phyloP scores from a whole-genome alignment of 2,329 filamentous ascomycete species.

The Teratosphaeria nubilosa region DNA sequence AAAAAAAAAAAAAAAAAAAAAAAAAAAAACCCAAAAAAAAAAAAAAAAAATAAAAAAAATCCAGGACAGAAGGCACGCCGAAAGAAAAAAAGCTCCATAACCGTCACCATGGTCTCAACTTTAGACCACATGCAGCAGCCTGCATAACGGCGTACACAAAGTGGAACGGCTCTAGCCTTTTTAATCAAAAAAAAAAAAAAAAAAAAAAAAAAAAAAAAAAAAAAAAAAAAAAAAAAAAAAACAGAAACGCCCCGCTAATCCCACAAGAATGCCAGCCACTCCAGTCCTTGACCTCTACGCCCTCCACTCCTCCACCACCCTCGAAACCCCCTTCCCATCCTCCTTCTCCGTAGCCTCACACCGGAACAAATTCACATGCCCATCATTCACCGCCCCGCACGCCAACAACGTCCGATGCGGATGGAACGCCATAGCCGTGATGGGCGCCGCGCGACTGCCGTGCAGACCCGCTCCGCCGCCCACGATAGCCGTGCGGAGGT shows the following conservation, averaged over 20 bases:
- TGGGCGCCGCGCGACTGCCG: constrained; percentile 53
- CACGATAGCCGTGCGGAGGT: constrained; percentile 19
- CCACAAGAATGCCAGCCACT: neutral
- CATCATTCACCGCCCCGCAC: constrained; percentile 74
- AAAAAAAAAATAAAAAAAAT: too few species aligned
- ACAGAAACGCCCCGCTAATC: neutral
- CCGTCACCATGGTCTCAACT: too few species aligned
- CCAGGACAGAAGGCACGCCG: too few species aligned
- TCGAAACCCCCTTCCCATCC: neutral
- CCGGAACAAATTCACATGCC: constrained; percentile 76
- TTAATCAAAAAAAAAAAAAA: neutral
- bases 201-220: neutral
- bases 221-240: neutral
- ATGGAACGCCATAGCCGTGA: constrained; percentile 86
- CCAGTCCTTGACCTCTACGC: neutral
- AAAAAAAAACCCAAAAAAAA: too few species aligned
- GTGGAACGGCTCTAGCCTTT: too few species aligned
- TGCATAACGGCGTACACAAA: too few species aligned
- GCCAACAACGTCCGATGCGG: constrained; percentile 88
- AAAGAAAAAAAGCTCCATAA: too few species aligned
- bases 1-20: too few species aligned
- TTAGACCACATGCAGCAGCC: too few species aligned
- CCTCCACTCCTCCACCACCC: neutral
- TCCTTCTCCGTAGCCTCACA: constrained; percentile 14
- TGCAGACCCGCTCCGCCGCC: neutral